Conservation (phyloP, 73 alveolate species). For the Paramecium bursaria region DNA sequence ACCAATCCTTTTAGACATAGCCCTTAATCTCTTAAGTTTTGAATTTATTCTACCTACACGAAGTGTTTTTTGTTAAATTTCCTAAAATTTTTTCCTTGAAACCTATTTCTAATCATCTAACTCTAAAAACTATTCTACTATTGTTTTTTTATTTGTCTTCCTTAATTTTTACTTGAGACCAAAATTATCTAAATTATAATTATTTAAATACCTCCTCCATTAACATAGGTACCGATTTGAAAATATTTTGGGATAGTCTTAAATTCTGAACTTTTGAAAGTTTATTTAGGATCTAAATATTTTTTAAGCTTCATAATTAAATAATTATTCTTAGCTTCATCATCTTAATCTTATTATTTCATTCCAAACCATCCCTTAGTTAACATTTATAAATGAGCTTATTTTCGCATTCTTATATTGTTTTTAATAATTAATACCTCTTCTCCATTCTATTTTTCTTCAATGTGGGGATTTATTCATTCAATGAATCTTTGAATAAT, state of each 20-base stretch:
- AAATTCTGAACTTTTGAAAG: conserved; percentile 28
- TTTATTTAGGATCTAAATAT: conserved; percentile 49
- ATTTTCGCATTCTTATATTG: background rate
- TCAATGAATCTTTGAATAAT: conserved; percentile 19
- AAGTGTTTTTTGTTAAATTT: background rate
- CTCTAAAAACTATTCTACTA: conserved; percentile 35
- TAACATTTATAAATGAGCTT: conserved; percentile 25
- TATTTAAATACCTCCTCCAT: conserved; percentile 42
- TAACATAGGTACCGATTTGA: conserved; percentile 46
- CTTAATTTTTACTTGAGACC: conserved; percentile 7
- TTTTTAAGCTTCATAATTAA: conserved; percentile 39
- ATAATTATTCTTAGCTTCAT: conserved; percentile 3
- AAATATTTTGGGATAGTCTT: conserved; percentile 44
- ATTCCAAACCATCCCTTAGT: conserved; percentile 60
- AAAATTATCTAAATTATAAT: conserved; percentile 43
- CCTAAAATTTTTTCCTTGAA: conserved; percentile 2
- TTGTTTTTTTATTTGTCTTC: background rate
- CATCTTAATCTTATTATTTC: conserved; percentile 52
- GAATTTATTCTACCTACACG: conserved; percentile 36
- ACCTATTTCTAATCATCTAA: background rate
- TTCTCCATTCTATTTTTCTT: conserved; percentile 44
- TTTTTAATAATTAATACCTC: background rate
- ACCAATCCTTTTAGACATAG: conserved; percentile 28
- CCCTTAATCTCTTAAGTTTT: conserved; percentile 7
- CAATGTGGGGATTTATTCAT: conserved; percentile 19